Conservation (phyloP, 345 rosid genomes). For the Cardamine chenopodiifolia region DNA sequence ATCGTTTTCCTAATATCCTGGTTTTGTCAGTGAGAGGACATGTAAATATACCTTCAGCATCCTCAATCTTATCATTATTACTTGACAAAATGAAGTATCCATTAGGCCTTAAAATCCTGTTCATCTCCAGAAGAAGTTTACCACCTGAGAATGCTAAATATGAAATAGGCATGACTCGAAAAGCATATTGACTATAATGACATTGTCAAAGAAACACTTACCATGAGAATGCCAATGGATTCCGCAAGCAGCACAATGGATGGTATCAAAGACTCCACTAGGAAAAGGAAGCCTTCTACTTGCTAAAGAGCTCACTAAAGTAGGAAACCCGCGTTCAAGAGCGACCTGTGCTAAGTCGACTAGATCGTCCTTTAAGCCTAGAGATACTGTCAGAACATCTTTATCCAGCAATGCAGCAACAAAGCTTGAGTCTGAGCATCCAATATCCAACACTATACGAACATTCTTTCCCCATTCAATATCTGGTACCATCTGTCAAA, state of each 20-base stretch:
- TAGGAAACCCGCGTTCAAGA: constrained; percentile 90
- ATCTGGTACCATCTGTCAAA: constrained; percentile 94
- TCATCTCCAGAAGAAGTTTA: constrained; percentile 88
- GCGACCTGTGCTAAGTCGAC: constrained; percentile 90
- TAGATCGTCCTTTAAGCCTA: constrained; percentile 90
- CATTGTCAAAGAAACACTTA: constrained; percentile 36
- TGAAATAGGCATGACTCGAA: constrained; percentile 4
- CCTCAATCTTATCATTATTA: constrained; percentile 70
- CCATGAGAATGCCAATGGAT: constrained; percentile 87
- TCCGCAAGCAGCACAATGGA: constrained; percentile 83
- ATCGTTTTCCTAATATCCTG: background rate
- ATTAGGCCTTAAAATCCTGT: constrained; percentile 80
- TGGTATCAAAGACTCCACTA: constrained; percentile 83
- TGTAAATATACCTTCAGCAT: constrained; percentile 65
- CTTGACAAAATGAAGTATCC: constrained; percentile 92
- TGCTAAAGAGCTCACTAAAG: constrained; percentile 69
- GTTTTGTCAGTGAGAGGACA: background rate
- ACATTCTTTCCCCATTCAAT: constrained; percentile 99
- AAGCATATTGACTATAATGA: background rate
- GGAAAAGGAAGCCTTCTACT: constrained; percentile 88
- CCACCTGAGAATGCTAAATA: constrained; percentile 57
- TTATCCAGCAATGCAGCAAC: constrained; percentile 77
- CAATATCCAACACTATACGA: constrained; percentile 82
- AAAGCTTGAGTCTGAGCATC: constrained; percentile 75
- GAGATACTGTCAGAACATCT: constrained; percentile 68